These are phyloP conservation scores for Epithele typhae DNA, from an alignment of 768 basidiomycete genomes.

Conservation along the genomic window DNA sequence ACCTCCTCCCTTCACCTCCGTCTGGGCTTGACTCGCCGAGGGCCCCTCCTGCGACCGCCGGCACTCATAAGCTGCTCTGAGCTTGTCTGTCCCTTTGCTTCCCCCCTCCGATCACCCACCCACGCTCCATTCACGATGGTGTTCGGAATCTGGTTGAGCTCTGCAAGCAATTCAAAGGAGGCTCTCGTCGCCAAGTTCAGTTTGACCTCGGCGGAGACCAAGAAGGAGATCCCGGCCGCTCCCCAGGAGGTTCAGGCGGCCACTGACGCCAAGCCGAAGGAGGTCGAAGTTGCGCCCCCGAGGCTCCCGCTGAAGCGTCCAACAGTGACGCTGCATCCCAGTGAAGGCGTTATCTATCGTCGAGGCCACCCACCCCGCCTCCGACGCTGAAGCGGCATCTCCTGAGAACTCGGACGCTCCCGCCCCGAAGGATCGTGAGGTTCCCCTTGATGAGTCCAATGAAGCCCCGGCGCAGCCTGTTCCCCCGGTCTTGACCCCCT, in stretches of 20 bases:
- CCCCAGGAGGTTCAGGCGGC: background rate
- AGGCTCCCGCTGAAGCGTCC: too few species aligned
- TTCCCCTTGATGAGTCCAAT: background rate
- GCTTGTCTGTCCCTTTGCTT: background rate
- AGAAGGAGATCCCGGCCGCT: background rate
- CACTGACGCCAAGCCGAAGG: background rate
- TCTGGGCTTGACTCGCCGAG: background rate
- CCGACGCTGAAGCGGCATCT: too few species aligned
- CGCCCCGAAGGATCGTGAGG: background rate
- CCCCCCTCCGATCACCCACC: background rate
- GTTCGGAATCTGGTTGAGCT: background rate
- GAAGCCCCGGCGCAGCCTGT: background rate
- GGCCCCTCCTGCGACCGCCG: background rate
- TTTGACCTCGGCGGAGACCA: too few species aligned
- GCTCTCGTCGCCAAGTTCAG: background rate
- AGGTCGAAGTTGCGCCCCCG: too few species aligned
- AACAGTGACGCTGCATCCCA: too few species aligned
- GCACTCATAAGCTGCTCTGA: background rate
- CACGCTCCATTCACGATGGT: background rate
- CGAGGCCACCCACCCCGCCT: too few species aligned
- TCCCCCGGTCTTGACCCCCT: background rate
- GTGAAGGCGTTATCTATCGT: too few species aligned
- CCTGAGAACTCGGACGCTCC: background rate
- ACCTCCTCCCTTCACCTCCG: background rate
- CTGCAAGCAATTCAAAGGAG: conserved; percentile 2